These are phyloP conservation scores for Nannochloropsis gaditana DNA, from an alignment of 108 stramenopile genomes.

Conservation along the genomic window DNA sequence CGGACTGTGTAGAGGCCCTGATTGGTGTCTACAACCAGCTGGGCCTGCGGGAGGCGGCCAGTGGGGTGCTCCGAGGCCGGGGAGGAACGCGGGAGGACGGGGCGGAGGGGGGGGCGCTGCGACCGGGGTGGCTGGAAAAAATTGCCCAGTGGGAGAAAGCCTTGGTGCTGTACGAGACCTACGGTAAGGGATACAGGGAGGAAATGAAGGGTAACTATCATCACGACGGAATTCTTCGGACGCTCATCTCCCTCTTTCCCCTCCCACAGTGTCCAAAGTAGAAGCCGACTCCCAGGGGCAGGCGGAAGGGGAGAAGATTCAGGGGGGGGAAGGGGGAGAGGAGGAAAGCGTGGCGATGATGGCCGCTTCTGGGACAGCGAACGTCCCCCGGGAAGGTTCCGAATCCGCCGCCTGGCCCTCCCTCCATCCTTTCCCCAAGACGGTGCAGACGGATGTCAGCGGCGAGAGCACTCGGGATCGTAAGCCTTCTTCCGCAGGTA, in stretches of 20 bases:
- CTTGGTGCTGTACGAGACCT: constrained; percentile 38
- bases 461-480: no score
- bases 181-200: not conserved
- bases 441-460: no score
- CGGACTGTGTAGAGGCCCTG: constrained; percentile 47
- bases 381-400: no score
- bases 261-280: no score
- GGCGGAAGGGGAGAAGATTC: not conserved
- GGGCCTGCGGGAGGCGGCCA: constrained; percentile 41
- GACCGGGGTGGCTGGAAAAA: constrained; percentile 50
- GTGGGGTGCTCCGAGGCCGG: constrained; percentile 27
- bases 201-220: not conserved
- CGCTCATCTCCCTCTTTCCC: not conserved
- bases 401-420: no score
- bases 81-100: not conserved
- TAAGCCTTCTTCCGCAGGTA: not conserved
- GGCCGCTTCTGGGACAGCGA: no score
- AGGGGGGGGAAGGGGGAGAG: not conserved
- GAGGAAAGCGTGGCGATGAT: not conserved
- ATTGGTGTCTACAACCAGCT: constrained; percentile 47
- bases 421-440: no score
- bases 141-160: constrained; percentile 41
- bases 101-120: not conserved
- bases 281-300: not conserved
- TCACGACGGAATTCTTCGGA: not conserved